Conservation (phyloP, 75 land plant genomes). For the Sequoia sempervirens region DNA sequence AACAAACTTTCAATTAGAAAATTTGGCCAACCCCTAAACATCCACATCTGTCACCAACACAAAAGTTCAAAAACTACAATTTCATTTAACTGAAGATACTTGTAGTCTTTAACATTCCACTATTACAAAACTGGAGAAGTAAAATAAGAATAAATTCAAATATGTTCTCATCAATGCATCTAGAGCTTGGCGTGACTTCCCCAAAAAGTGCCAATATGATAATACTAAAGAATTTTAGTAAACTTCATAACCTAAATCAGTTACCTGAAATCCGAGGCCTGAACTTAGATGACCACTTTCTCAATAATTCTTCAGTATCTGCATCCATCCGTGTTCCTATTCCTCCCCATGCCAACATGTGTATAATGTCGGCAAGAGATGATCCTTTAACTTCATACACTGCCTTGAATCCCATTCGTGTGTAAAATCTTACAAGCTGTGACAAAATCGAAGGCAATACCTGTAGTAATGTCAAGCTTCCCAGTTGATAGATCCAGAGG, state of each 20-base stretch:
- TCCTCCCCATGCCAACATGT: conserved; percentile 96
- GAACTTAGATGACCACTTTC: conserved; percentile 71
- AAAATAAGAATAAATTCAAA: not conserved
- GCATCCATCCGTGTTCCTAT: conserved; percentile 96
- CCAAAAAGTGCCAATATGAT: not conserved
- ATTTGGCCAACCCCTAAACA: not conserved
- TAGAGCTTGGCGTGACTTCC: not conserved
- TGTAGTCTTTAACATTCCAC: not conserved
- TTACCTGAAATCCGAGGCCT: conserved; percentile 10
- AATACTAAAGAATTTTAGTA: not conserved
- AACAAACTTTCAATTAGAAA: not conserved
- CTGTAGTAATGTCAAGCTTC: not conserved
- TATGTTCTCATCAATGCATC: not conserved
- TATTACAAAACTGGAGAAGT: not conserved
- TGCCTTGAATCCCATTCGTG: conserved; percentile 74
- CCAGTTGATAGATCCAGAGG: not conserved
- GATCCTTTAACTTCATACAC: conserved; percentile 86
- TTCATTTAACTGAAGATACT: not conserved
- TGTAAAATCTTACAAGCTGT: conserved; percentile 83
- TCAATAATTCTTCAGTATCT: conserved; percentile 52
- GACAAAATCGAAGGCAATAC: not conserved
- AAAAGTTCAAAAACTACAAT: not conserved
- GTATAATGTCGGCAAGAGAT: conserved; percentile 54
- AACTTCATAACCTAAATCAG: not conserved
- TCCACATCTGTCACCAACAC: not conserved